A percentile compares a stretch with the other conserved stretches of the same genome.
phyloP scores from a whole-genome alignment of 2,329 filamentous ascomycete species.

The Aspergillus proliferans region DNA sequence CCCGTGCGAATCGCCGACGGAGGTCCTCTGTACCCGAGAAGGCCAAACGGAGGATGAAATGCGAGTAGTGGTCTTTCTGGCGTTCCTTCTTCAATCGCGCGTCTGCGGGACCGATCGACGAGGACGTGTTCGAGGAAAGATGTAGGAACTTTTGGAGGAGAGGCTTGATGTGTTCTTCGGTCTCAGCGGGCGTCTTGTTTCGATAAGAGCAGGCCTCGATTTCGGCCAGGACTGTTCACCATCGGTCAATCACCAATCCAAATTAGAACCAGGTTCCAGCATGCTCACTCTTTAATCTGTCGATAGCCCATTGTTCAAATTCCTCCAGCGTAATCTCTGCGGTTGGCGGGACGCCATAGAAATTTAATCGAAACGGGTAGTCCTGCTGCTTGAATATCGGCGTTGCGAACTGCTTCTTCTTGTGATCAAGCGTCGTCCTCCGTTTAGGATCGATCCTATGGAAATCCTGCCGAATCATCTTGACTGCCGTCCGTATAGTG shows the following conservation, averaged over 20 bases:
- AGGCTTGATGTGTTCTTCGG: slow-evolving; percentile 72
- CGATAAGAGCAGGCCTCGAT: slow-evolving; percentile 92
- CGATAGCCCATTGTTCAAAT: slow-evolving; percentile 98
- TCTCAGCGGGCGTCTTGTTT: slow-evolving; percentile 79
- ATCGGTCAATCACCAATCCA: background rate
- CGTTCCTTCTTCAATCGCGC: slow-evolving; percentile 61
- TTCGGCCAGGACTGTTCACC: slow-evolving; percentile 32
- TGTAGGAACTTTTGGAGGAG: slow-evolving; percentile 83
- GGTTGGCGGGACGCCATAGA: slow-evolving; percentile 81
- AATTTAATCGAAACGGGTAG: slow-evolving; percentile 84
- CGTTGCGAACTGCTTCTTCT: slow-evolving; percentile 79
- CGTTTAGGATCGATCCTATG: slow-evolving; percentile 58
- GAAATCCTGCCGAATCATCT: slow-evolving; percentile 41
- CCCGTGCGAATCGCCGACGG: slow-evolving; percentile 73
- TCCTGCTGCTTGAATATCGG: slow-evolving; percentile 68
- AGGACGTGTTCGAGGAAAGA: slow-evolving; percentile 67
- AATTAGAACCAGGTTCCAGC: background rate
- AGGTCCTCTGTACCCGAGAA: slow-evolving; percentile 90
- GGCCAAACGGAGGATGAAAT: slow-evolving; percentile 91
- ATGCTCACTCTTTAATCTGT: slow-evolving; percentile 67
- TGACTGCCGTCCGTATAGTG: slow-evolving; percentile 4
- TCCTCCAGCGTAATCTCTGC: slow-evolving; percentile 93
- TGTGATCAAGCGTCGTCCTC: slow-evolving; percentile 68
- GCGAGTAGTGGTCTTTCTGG: slow-evolving; percentile 93
- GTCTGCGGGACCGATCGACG: slow-evolving; percentile 45